Percentiles rank a stretch among this genome's conserved stretches.
phyloP scores from a whole-genome alignment of 352 stramenopile species.

The Phytophthora idaei region DNA sequence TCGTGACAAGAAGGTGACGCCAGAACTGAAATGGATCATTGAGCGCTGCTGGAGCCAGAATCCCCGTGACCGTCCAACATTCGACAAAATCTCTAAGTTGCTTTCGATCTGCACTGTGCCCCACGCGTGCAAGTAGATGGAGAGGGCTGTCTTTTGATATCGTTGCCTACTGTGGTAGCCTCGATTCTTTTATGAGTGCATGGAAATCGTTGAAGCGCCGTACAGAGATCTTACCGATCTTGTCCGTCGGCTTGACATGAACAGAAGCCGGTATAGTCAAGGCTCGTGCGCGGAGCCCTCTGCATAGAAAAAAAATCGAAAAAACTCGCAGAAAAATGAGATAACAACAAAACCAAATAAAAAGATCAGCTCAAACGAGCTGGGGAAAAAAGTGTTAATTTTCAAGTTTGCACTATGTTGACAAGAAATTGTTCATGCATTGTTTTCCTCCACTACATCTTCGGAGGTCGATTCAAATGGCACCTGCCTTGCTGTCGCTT shows the following conservation, averaged over 20 bases:
- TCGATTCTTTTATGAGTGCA: constrained; percentile 27
- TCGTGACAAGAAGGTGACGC: constrained; percentile 32
- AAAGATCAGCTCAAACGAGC: constrained; percentile 22
- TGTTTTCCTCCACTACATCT: constrained; percentile 10
- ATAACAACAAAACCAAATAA: constrained; percentile 22
- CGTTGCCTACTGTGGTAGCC: constrained; percentile 9
- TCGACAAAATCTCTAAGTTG: constrained; percentile 28
- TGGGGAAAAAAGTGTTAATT: too few relatives aligned
- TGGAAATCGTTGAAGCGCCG: constrained; percentile 29
- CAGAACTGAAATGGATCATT: constrained; percentile 26
- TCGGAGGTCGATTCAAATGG: constrained; percentile 20
- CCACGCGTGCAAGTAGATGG: constrained; percentile 26
- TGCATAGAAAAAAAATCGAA: constrained; percentile 12
- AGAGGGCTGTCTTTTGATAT: constrained; percentile 14
- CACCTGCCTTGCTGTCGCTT: constrained; percentile 1
- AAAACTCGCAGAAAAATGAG: constrained; percentile 13
- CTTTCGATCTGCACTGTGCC: constrained; percentile 30
- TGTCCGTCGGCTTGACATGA: constrained; percentile 37
- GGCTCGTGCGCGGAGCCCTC: constrained; percentile 1
- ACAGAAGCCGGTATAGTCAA: constrained; percentile 30
- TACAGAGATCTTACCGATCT: constrained; percentile 31
- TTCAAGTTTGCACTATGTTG: background rate
- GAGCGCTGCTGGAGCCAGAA: constrained; percentile 29
- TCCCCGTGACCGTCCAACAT: constrained; percentile 25
- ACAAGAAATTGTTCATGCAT: too few relatives aligned